These are phyloP conservation scores for Malus sylvestris DNA, from an alignment of 306 rosid genomes.

Conservation along the genomic window DNA sequence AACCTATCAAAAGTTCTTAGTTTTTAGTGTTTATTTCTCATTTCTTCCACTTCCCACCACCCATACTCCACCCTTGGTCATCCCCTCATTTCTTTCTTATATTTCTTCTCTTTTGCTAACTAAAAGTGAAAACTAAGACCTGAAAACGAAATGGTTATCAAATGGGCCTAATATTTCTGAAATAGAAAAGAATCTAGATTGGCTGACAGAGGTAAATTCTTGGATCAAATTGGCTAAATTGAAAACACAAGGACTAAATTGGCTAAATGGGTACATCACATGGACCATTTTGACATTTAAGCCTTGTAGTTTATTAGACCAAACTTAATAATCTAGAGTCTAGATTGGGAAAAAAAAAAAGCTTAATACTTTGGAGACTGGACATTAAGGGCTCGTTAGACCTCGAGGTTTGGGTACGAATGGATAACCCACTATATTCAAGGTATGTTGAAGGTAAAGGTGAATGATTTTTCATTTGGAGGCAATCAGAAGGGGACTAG, in stretches of 20 bases:
- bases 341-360: too few relatives aligned
- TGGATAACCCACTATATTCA: background rate
- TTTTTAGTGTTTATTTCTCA: background rate
- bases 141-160: background rate
- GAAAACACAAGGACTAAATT: background rate
- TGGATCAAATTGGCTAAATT: background rate
- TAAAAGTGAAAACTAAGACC: background rate
- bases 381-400: background rate
- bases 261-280: background rate
- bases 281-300: background rate
- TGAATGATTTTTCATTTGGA: background rate
- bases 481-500: background rate
- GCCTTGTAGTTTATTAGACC: background rate
- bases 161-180: background rate
- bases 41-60: background rate
- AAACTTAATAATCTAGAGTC: background rate
- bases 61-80: background rate
- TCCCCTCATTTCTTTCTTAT: background rate
- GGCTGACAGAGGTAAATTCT: background rate
- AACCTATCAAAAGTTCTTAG: background rate
- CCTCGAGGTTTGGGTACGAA: background rate
- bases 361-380: background rate
- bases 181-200: background rate
- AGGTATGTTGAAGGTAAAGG: background rate
- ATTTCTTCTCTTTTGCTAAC: background rate